Base-by-base conservation (phyloP, 306 rosid species). In the Prinsepia uniflora region DNA sequence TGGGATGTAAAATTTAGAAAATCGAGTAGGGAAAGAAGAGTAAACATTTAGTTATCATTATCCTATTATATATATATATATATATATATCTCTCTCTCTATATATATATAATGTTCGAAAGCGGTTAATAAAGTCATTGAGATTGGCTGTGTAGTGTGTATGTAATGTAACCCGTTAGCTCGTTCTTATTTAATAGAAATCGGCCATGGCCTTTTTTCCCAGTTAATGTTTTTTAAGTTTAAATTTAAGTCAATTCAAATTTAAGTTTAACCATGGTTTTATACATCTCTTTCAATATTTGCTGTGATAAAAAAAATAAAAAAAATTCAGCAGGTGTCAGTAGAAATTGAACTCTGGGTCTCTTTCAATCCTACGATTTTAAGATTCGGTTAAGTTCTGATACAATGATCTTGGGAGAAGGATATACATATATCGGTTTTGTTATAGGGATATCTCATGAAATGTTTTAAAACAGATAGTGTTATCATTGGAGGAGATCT, bases 1-100 rank as follows among this genome's bases (percentile, higher is more conserved):
- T 65, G 79, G 64, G 69, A 78, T 82, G 84, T 77, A 76, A 81
- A 80, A 64, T 80, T 76, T 80, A 84, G 90, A 84, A 86, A 81
- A 64, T 68, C 82, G n/a, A 65, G 57, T 36, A 68, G 79, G 46
- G 85, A 79, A 76, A 77, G 87, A 81, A 82, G 83, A 45, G 77
- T 75, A 66, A 82, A 67, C 61, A 39, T 82, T 78, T 82, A 62
- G 75, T 82, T 60, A 58, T 65, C 17, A 24, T 24, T 24, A 24
- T 24, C 30, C 30, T 24, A 24, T 24, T 24, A 24, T 24, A 24
- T 24, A 24, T 24, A 24, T 2, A 24, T 39, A 55, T 63, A 64
- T 71, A 66, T 39, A 55, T 63, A 64, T 71, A 66, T n/a, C n/a
- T n/a, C n/a, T n/a, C n/a, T n/a, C n/a, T n/a, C n/a, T 24, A 24